Percentiles rank a stretch among this genome's conserved stretches.
These are phyloP conservation scores for Stachybotrys chlorohalonatus DNA, from an alignment of 2,329 filamentous ascomycete species.

Conservation along the genomic window DNA sequence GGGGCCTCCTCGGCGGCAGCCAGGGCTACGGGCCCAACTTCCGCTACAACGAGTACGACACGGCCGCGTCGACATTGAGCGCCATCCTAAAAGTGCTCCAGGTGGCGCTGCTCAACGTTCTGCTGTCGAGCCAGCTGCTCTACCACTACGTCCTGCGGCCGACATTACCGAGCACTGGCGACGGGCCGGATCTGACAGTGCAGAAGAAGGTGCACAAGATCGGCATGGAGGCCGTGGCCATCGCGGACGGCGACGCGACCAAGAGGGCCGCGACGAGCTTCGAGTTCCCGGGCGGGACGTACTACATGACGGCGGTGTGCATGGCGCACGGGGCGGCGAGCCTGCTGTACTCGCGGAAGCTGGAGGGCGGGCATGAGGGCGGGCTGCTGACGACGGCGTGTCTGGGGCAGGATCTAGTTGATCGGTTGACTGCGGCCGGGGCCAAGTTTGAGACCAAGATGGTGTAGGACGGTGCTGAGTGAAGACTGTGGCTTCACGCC, in stretches of 20 bases:
- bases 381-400: slow-evolving; percentile 11
- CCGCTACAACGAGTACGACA: slow-evolving; percentile 1
- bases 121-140: slow-evolving; percentile 5
- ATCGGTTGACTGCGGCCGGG: slow-evolving; percentile 5
- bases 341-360: slow-evolving; percentile 6
- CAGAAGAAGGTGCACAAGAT: slow-evolving; percentile 5
- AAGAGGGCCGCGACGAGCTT: slow-evolving; percentile 6
- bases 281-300: slow-evolving; percentile 8
- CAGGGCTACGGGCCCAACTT: slow-evolving; percentile 3
- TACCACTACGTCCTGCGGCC: slow-evolving; percentile 5
- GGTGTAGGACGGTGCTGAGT: neutral
- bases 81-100: slow-evolving; percentile 3
- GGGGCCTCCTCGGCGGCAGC: slow-evolving; percentile 4
- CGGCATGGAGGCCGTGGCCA: slow-evolving; percentile 6
- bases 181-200: slow-evolving; percentile 8
- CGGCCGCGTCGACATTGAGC: slow-evolving; percentile 2
- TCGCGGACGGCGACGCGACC: slow-evolving; percentile 3
- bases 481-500: too few species aligned
- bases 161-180: slow-evolving; percentile 2
- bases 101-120: slow-evolving; percentile 3
- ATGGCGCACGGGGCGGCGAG: slow-evolving; percentile 10
- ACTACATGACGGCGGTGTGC: slow-evolving; percentile 9
- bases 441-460: slow-evolving; percentile 6
- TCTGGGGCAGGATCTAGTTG: slow-evolving; percentile 6
- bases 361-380: slow-evolving; percentile 5